Evolutionary conservation across 352 stramenopile species (phyloP).

Genomic region (Phytophthora capsici): DNA sequence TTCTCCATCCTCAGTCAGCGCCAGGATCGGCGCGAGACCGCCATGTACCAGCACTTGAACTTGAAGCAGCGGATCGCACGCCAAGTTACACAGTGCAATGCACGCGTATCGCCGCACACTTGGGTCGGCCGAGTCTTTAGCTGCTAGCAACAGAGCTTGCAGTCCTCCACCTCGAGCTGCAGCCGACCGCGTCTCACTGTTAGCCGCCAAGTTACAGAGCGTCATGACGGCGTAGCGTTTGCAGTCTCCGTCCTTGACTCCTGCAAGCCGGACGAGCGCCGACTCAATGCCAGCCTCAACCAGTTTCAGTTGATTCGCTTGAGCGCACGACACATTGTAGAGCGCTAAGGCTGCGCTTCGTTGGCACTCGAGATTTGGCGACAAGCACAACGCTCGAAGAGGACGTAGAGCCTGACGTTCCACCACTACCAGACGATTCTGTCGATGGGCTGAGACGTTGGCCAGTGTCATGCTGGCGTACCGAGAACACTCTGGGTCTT

Average conservation of each 20-base stretch:
- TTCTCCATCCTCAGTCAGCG: constrained; percentile 63
- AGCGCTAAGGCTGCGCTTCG: constrained; percentile 91
- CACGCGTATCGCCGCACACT: constrained; percentile 91
- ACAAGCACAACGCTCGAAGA: constrained; percentile 83
- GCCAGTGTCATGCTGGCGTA: constrained; percentile 95
- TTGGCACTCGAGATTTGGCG: constrained; percentile 89
- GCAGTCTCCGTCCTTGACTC: constrained; percentile 90
- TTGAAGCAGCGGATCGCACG: constrained; percentile 90
- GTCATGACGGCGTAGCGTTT: constrained; percentile 96
- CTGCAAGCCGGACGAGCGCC: constrained; percentile 87
- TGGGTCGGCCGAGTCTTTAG: constrained; percentile 87
- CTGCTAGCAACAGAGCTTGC: constrained; percentile 89
- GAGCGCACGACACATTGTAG: constrained; percentile 96
- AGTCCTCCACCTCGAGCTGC: constrained; percentile 91
- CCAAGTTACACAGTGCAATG: constrained; percentile 96
- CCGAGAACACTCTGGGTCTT: constrained; percentile 79
- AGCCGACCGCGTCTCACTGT: constrained; percentile 89
- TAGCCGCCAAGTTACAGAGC: constrained; percentile 95
- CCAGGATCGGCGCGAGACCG: constrained; percentile 87
- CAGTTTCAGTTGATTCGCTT: constrained; percentile 91
- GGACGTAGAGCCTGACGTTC: constrained; percentile 79
- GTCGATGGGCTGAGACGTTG: constrained; percentile 92
- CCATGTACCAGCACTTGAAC: constrained; percentile 94
- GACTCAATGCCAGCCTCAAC: constrained; percentile 89
- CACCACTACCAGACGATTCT: constrained; percentile 91